Percentiles rank a stretch among this genome's conserved stretches.
These are phyloP conservation scores for Nitzschia sp. DNA, from an alignment of 108 stramenopile genomes.

Conservation along the genomic window DNA sequence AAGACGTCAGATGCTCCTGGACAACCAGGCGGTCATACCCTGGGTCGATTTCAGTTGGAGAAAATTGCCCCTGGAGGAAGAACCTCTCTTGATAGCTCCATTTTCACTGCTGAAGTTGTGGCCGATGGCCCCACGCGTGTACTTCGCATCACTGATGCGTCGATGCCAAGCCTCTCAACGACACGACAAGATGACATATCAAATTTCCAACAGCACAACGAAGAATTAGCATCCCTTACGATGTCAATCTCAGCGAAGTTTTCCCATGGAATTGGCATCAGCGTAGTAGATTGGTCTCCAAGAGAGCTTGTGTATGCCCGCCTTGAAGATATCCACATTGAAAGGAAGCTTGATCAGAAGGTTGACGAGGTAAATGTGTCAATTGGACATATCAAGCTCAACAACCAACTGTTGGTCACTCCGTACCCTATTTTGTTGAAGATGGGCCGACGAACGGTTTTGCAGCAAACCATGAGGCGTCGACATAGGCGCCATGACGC, in stretches of 20 bases:
- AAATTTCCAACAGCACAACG: conserved; percentile 22
- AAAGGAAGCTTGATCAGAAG: conserved; percentile 18
- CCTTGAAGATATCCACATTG: conserved; percentile 42
- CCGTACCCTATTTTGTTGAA: conserved; percentile 64
- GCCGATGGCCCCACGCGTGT: conserved; percentile 69
- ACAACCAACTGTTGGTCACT: conserved; percentile 72
- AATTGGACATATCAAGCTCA: conserved; percentile 43
- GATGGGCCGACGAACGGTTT: conserved; percentile 35
- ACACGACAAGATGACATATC: conserved; percentile 18
- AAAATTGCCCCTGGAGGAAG: conserved; percentile 49
- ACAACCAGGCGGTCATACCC: conserved; percentile 12
- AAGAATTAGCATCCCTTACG: conserved; percentile 16
- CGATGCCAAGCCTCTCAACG: conserved; percentile 28
- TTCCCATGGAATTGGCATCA: conserved; percentile 44
- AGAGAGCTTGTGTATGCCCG: conserved; percentile 55
- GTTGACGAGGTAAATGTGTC: conserved; percentile 33
- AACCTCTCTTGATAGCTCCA: conserved; percentile 19
- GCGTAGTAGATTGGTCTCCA: conserved; percentile 64
- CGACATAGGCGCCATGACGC: conserved; percentile 40
- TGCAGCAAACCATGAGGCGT: not conserved
- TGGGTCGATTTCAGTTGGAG: conserved; percentile 52
- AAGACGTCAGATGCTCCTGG: conserved; percentile 29
- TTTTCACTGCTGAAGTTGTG: conserved; percentile 39
- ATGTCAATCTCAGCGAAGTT: conserved; percentile 20
- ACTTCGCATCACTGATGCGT: conserved; percentile 50